Evolutionary conservation across 169 alveolate genomes (phyloP).

Genomic region (Theileria annulata): DNA sequence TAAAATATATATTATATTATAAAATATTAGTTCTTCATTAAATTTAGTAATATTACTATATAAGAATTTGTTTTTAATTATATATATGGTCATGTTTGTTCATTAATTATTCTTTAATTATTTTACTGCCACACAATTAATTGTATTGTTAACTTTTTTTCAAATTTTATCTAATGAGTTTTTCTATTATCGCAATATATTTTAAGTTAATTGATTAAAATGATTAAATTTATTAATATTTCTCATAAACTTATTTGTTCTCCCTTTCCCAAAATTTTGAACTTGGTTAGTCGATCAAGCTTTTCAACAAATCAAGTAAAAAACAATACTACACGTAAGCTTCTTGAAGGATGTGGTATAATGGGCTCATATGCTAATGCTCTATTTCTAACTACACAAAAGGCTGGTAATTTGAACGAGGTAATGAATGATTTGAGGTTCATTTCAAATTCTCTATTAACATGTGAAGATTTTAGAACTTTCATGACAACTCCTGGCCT

Average conservation of each 20-base stretch:
- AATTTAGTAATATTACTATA: no score
- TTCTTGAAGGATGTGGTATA: slow-evolving; percentile 58
- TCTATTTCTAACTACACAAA: slow-evolving; percentile 48
- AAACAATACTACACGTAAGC: not conserved
- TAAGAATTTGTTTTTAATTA: no score
- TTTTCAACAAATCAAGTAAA: slow-evolving; percentile 1
- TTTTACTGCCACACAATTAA: not conserved
- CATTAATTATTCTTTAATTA: not conserved
- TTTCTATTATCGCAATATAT: not conserved
- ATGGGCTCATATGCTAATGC: slow-evolving; percentile 72
- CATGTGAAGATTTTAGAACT: slow-evolving; percentile 38
- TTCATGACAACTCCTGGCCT: slow-evolving; percentile 55
- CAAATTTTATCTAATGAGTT: not conserved
- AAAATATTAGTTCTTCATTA: no score
- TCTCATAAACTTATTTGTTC: not conserved
- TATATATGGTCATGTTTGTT: no score
- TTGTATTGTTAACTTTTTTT: no score
- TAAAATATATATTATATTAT: no score
- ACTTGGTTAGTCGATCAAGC: not conserved
- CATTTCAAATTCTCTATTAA: slow-evolving; percentile 19
- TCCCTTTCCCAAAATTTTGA: not conserved
- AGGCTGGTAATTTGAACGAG: slow-evolving; percentile 33
- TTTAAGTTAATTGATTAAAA: not conserved
- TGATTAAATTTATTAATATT: not conserved
- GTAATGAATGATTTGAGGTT: slow-evolving; percentile 55